Base-by-base conservation (phyloP, 805 yeast species). In the Wickerhamomyces ciferrii region DNA sequence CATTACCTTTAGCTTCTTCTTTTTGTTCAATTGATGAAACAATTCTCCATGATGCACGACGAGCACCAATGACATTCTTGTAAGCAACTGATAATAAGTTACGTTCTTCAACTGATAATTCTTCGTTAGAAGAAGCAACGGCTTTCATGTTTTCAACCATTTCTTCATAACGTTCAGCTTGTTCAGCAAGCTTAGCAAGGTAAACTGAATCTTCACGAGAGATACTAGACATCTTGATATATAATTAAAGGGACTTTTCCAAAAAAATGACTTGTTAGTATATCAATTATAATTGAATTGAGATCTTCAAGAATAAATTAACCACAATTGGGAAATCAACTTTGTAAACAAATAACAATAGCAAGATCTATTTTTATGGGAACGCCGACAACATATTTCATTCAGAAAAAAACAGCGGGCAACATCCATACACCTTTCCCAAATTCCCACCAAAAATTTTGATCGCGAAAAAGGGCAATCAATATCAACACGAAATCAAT, bases 11-110 rank as follows among this genome's bases (percentile, higher is more conserved):
- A 60, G 90, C 85, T 71, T 91, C 97, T 75, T 92, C 98, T 75
- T 90, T 91, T 74, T 92, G 97, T 73, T 92, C 99, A 63, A 92
- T 92, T 42, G 97, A 89, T 35, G 97, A 90, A 45, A 94, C 97
- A 65, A 94, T 90, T 81, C 99, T 87, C 98, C 98, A 94, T 41
- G 97, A 89, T 49, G 99, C 98, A 76, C 99, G 91, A 65, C 98
- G 90, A 49, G 98, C 96, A 66, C 99, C 99, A 71, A 92, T 92
- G 48, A 92, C 98, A 66, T 92, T 92, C 75, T 92, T 92, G 79
- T 92, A 92, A 52, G 99, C 99, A 60, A 94, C 98, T 31, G 97
- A 89, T 62, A 92, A 80, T 59, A 92, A 78, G 74, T 94, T 94
- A 72, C 99, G 91, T 76, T 94, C 99, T 75, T 94, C 99, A 57